phyloP scores from a whole-genome alignment of 2,329 filamentous ascomycete genomes.

The Colletotrichum sp. region DNA sequence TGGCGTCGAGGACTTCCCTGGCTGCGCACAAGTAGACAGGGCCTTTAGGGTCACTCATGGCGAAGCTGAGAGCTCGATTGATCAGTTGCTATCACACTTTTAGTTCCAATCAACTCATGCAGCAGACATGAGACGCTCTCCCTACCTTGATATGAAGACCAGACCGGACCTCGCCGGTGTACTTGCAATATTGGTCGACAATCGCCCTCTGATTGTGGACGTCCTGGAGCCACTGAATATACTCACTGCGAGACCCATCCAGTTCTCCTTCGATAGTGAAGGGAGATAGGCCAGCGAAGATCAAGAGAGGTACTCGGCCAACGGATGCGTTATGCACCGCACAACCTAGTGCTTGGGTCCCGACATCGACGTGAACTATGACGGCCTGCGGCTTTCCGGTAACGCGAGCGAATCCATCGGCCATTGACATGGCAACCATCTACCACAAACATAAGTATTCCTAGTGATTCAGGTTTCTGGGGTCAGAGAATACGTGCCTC shows the following conservation, averaged over 20 bases:
- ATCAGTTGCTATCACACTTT: constrained; percentile 71
- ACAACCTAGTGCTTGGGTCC: constrained; percentile 78
- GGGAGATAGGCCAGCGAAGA: constrained; percentile 80
- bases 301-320: constrained; percentile 75
- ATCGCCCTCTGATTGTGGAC: constrained; percentile 84
- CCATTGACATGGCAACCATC: constrained; percentile 88
- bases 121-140: constrained; percentile 32
- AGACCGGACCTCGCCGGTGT: constrained; percentile 81
- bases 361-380: constrained; percentile 82
- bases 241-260: constrained; percentile 79
- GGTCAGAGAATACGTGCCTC: neutral
- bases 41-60: constrained; percentile 76
- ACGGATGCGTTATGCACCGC: constrained; percentile 82
- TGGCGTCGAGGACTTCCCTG: constrained; percentile 84
- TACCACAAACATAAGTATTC: constrained; percentile 40
- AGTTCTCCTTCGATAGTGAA: constrained; percentile 81
- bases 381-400: constrained; percentile 78
- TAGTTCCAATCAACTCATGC: constrained; percentile 57
- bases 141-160: constrained; percentile 42
- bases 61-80: constrained; percentile 83
- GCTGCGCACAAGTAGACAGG: constrained; percentile 82
- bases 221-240: constrained; percentile 88
- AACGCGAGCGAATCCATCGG: constrained; percentile 78
- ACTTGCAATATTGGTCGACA: constrained; percentile 84
- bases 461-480: too few relatives aligned